A percentile compares a stretch with the other conserved stretches of the same genome.
These are phyloP conservation scores for baker's yeast (Saccharomyces cerevisiae) DNA, from an alignment of 805 yeast genomes.

Conservation along the genomic window DNA sequence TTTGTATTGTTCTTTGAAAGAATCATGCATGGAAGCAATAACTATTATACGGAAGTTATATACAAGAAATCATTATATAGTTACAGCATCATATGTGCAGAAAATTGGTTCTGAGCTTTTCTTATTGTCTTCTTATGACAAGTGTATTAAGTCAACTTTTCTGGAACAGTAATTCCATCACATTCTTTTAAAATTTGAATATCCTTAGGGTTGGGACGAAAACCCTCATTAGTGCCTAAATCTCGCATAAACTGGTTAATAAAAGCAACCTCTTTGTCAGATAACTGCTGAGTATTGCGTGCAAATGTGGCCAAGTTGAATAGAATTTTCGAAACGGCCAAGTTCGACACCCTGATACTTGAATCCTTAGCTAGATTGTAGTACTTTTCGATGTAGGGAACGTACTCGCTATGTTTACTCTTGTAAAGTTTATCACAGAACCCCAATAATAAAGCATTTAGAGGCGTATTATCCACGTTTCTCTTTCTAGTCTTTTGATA, in stretches of 20 bases:
- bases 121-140: background rate
- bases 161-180: background rate
- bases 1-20: background rate
- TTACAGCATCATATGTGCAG: background rate
- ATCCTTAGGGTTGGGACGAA: background rate
- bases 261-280: background rate
- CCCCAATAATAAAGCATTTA: background rate
- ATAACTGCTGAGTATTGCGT: background rate
- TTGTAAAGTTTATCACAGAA: background rate
- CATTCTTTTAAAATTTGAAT: background rate
- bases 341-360: background rate
- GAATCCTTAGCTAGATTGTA: background rate
- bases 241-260: background rate
- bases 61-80: background rate
- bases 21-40: background rate
- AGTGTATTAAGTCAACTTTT: background rate
- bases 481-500: conserved; percentile 3
- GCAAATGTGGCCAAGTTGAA: background rate
- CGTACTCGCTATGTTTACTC: background rate
- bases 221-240: background rate
- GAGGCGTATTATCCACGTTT: background rate
- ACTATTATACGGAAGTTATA: background rate
- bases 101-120: background rate
- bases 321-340: background rate
- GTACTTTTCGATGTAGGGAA: background rate